These are phyloP conservation scores for Sugiyamaella sp. DNA, from an alignment of 1,139 yeast species.

Conservation along the genomic window DNA sequence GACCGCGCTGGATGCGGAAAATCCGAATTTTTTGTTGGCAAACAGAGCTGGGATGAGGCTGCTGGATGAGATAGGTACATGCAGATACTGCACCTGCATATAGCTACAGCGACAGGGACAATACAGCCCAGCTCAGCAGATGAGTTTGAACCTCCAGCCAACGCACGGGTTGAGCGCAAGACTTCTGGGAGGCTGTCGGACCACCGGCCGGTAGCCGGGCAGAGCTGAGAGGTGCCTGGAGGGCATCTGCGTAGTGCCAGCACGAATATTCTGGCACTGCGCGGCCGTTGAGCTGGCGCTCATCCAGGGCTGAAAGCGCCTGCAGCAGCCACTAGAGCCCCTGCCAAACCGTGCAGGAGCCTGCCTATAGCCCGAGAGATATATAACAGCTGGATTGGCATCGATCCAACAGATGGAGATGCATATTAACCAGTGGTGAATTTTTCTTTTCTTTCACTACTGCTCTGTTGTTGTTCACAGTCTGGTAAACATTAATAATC, in stretches of 20 bases:
- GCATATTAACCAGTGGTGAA: conserved; percentile 14
- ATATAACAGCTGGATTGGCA: neutral
- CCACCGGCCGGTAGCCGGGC: too few relatives aligned
- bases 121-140: too few relatives aligned
- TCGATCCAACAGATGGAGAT: conserved; percentile 3
- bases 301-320: too few relatives aligned
- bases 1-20: neutral
- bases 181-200: too few relatives aligned
- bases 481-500: conserved; percentile 3
- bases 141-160: too few relatives aligned
- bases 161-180: too few relatives aligned
- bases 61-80: neutral
- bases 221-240: too few relatives aligned
- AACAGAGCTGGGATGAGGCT: neutral
- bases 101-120: neutral
- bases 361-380: neutral
- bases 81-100: neutral
- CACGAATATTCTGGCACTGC: too few relatives aligned
- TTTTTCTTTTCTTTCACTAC: conserved; percentile 16
- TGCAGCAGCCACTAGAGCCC: neutral
- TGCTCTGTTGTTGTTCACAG: conserved; percentile 6
- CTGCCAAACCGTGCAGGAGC: neutral
- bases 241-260: too few relatives aligned
- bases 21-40: neutral
- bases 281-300: too few relatives aligned